phyloP scores from a whole-genome alignment of 164 flowering plant genomes.

The Vitis rupestris region DNA sequence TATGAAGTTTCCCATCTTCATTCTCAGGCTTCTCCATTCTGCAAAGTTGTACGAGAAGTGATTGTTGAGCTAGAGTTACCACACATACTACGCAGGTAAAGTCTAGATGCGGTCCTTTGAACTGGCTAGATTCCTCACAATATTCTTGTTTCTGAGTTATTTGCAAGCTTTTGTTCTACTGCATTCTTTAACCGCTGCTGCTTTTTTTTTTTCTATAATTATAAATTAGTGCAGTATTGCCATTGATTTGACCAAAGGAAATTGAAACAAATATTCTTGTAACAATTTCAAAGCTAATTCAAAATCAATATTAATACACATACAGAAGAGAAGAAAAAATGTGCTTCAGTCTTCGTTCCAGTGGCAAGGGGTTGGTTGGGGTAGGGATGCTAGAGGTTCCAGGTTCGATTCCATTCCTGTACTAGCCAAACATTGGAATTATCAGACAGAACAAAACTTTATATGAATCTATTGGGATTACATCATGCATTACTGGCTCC shows the following conservation, averaged over 20 bases:
- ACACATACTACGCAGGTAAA: conserved; percentile 71
- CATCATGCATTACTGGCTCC: not conserved
- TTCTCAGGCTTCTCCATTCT: conserved; percentile 88
- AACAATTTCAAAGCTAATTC: too few relatives aligned
- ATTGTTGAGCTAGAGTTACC: conserved; percentile 94
- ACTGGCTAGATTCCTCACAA: not conserved
- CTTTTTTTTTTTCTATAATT: not conserved
- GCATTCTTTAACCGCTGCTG: not conserved
- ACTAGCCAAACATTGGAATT: too few relatives aligned
- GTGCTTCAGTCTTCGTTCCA: too few relatives aligned
- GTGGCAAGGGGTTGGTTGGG: too few relatives aligned
- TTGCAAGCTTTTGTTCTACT: not conserved
- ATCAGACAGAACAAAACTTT: not conserved
- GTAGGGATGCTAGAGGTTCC: too few relatives aligned
- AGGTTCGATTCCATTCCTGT: too few relatives aligned
- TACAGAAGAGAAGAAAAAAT: too few relatives aligned
- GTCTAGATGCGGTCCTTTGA: not conserved
- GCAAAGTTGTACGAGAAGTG: conserved; percentile 92
- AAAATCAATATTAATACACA: too few relatives aligned
- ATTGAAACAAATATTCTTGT: too few relatives aligned
- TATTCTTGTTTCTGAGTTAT: not conserved
- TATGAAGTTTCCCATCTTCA: conserved; percentile 3
- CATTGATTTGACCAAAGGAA: too few relatives aligned
- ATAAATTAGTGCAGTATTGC: too few relatives aligned
- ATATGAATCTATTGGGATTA: not conserved